These are phyloP conservation scores for Buxus sempervirens DNA, from an alignment of 164 flowering plant genomes.

Conservation along the genomic window DNA sequence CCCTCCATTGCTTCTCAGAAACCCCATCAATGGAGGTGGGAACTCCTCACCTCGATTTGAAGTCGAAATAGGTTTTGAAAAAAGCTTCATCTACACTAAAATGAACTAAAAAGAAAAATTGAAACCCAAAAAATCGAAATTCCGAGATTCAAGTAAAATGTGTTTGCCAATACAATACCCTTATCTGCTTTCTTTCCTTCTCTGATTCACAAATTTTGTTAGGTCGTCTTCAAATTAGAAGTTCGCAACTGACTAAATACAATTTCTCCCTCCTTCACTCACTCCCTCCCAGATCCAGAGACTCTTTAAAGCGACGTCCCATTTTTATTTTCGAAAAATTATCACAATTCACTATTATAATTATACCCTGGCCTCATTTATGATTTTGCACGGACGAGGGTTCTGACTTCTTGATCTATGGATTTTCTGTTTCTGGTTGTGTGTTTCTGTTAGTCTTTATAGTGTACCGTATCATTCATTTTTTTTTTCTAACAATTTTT, in stretches of 20 bases:
- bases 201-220: neutral
- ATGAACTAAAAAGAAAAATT: neutral
- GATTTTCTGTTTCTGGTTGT: conserved; percentile 13
- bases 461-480: too few species aligned
- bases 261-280: too few species aligned
- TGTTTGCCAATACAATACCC: neutral
- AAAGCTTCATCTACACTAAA: conserved; percentile 36
- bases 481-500: neutral
- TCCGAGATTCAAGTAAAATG: neutral
- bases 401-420: conserved; percentile 2
- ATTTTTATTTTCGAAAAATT: neutral
- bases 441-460: conserved; percentile 18
- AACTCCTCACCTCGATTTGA: conserved; percentile 58
- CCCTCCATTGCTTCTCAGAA: conserved; percentile 50
- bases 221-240: neutral
- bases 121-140: neutral
- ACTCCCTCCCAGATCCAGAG: too few species aligned
- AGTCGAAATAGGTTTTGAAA: conserved; percentile 58
- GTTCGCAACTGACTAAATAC: too few species aligned
- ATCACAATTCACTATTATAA: neutral
- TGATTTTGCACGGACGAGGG: conserved; percentile 28
- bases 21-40: conserved; percentile 64
- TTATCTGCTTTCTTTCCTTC: neutral
- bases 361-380: neutral
- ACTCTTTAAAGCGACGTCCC: too few species aligned